Conservation (phyloP, 306 rosid species). For the Dryas drummondii region DNA sequence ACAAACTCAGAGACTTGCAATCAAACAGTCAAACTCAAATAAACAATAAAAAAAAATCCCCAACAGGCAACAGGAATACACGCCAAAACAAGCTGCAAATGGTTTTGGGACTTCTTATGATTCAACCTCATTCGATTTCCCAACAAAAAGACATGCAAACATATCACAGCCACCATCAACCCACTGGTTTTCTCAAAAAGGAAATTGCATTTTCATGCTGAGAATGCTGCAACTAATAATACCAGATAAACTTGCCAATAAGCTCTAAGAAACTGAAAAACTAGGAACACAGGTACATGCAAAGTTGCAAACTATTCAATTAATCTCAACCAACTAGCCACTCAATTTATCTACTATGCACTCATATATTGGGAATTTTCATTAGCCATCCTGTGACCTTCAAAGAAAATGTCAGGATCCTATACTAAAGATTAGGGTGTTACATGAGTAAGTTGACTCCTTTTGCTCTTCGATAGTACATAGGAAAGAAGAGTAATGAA, state of each 20-base stretch:
- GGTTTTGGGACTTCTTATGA: neutral
- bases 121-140: neutral
- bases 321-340: neutral
- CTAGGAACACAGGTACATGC: neutral
- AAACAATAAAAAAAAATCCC: neutral
- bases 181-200: neutral
- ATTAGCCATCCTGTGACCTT: neutral
- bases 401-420: neutral
- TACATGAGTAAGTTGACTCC: slow-evolving; percentile 1
- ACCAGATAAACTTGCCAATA: neutral
- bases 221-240: too few relatives aligned
- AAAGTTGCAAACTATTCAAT: neutral
- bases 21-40: neutral
- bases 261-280: neutral
- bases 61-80: neutral
- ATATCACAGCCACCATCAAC: neutral
- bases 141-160: neutral
- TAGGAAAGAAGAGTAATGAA: neutral
- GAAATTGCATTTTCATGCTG: neutral
- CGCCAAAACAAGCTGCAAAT: neutral
- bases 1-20: neutral
- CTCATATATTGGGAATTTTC: neutral
- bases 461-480: neutral
- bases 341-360: neutral
- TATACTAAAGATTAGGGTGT: neutral